phyloP scores from a whole-genome alignment of 2,329 filamentous ascomycete genomes.

The Botrytis tulipae region DNA sequence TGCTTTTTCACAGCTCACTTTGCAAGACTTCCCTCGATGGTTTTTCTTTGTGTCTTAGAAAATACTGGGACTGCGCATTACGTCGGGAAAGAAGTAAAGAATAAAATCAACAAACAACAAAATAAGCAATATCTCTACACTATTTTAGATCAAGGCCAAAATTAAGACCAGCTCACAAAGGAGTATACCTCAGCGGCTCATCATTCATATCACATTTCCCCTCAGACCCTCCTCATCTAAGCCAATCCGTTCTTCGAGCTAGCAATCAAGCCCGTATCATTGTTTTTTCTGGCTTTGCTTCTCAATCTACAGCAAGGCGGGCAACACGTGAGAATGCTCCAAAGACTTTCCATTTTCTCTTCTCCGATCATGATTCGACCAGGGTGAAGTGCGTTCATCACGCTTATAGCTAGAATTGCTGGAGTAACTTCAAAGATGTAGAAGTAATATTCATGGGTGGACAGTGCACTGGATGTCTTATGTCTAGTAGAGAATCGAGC shows the following conservation, averaged over 20 bases:
- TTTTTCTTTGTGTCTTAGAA: too few relatives aligned
- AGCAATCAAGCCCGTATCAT: background rate
- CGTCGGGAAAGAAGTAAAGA: too few relatives aligned
- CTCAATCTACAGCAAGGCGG: background rate
- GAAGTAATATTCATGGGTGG: background rate
- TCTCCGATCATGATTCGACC: background rate
- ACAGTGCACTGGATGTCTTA: background rate
- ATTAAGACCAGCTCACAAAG: background rate
- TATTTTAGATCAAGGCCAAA: background rate
- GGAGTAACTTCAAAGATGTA: background rate
- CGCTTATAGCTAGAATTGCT: background rate
- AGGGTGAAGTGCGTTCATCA: background rate
- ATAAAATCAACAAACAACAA: background rate
- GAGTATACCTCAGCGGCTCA: background rate
- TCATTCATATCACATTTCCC: background rate
- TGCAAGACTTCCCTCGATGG: background rate
- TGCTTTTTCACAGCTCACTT: background rate
- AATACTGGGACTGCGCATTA: background rate
- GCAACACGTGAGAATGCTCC: background rate
- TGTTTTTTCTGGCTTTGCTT: background rate
- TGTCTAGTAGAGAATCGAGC: background rate
- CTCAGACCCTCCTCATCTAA: background rate
- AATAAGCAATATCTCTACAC: background rate
- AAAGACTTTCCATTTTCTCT: background rate
- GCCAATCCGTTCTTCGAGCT: background rate